Evolutionary conservation across 371 early-diverging fungal genomes (phyloP).

Genomic region (Batkoa obscura): DNA sequence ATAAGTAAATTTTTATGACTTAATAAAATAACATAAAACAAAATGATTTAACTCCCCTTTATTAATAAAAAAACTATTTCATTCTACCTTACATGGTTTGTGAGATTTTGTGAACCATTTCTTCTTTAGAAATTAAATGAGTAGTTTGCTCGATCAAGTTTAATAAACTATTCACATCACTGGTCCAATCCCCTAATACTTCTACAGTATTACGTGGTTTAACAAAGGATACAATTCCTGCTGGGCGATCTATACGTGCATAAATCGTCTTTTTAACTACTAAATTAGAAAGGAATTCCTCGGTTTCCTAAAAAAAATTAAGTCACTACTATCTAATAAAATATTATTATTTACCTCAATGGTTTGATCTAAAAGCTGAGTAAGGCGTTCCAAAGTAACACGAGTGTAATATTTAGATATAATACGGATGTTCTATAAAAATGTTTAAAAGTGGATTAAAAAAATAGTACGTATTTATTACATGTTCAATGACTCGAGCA

Average conservation of each 20-base stretch:
- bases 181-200: conserved; percentile 80
- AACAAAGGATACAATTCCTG: conserved; percentile 74
- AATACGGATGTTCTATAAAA: conserved; percentile 69
- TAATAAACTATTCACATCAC: conserved; percentile 67
- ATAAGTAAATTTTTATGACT: too few species aligned
- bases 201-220: conserved; percentile 67
- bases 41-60: too few species aligned
- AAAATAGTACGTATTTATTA: conserved; percentile 13
- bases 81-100: neutral
- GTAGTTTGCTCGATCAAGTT: conserved; percentile 85
- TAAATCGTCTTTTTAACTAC: conserved; percentile 87
- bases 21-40: too few species aligned
- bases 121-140: conserved; percentile 92
- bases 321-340: neutral
- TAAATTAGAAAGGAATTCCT: conserved; percentile 74
- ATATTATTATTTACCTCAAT: conserved; percentile 17
- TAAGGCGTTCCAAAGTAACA: conserved; percentile 56
- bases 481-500: conserved; percentile 87
- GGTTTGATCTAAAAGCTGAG: conserved; percentile 51
- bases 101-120: conserved; percentile 56
- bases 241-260: conserved; percentile 86
- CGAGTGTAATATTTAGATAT: conserved; percentile 87
- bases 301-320: conserved; percentile 38
- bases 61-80: too few species aligned
- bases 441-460: neutral